These are phyloP conservation scores for Linnemannia schmuckeri DNA, from an alignment of 192 early-diverging fungal genomes.

Conservation along the genomic window DNA sequence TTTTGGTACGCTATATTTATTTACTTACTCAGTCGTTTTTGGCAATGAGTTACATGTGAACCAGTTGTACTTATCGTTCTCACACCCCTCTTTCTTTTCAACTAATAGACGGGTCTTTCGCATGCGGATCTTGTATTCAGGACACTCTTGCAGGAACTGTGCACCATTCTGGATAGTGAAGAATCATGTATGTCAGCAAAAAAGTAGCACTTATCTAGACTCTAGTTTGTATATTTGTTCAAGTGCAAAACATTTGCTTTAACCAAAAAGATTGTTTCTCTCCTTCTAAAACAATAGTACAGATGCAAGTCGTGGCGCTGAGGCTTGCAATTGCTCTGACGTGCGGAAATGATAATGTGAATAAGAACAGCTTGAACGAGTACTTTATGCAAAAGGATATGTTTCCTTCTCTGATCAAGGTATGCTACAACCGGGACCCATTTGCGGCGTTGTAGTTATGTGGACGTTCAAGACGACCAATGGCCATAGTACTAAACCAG, in stretches of 20 bases:
- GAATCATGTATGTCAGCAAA: constrained; percentile 34
- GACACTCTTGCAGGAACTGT: constrained; percentile 35
- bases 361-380: constrained; percentile 70
- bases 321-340: constrained; percentile 58
- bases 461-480: background rate
- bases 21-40: too few species aligned
- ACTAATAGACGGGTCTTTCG: constrained; percentile 34
- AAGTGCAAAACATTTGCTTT: background rate
- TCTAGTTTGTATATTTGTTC: background rate
- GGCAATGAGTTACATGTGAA: too few species aligned
- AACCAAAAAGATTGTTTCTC: background rate
- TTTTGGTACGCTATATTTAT: constrained; percentile 51
- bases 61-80: too few species aligned
- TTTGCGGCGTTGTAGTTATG: background rate
- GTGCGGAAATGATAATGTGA: constrained; percentile 68
- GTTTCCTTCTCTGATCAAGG: constrained; percentile 59
- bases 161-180: constrained; percentile 28
- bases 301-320: constrained; percentile 49
- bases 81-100: background rate
- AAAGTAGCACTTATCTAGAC: background rate
- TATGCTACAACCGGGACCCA: constrained; percentile 6
- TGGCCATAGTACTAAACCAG: background rate
- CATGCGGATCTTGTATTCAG: constrained; percentile 56
- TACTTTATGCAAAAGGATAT: constrained; percentile 69
- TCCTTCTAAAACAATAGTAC: constrained; percentile 21